phyloP scores from a whole-genome alignment of 163 green algal genomes.

The Chlorella variabilis region DNA sequence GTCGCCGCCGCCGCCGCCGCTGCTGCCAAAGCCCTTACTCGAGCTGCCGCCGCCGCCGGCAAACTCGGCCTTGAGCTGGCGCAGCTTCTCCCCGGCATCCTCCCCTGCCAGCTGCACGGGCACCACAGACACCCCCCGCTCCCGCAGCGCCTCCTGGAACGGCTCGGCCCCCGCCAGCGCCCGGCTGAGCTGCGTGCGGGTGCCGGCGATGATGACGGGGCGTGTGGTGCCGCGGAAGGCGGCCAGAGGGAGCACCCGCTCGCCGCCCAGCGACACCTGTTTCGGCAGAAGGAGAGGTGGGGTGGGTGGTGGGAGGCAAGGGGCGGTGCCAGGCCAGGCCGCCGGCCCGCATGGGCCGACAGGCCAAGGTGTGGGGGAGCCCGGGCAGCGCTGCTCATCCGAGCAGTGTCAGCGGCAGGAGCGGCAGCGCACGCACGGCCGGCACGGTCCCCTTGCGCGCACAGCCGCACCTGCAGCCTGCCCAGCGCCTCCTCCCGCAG shows the following conservation, averaged over 20 bases:
- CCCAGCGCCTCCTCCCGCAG: conserved; percentile 85
- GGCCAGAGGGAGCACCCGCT: conserved; percentile 73
- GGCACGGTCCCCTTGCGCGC: background rate
- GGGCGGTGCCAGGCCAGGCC: no score
- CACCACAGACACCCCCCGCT: conserved; percentile 72
- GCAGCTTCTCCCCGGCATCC: conserved; percentile 72
- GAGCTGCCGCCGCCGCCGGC: conserved; percentile 27
- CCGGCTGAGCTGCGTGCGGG: conserved; percentile 64
- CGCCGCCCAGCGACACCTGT: conserved; percentile 71
- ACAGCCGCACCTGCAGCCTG: conserved; percentile 69
- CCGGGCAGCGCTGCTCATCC: no score
- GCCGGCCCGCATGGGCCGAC: no score
- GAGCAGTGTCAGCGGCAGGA: background rate
- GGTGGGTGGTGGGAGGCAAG: no score
- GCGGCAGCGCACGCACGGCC: no score
- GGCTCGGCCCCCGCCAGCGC: conserved; percentile 66
- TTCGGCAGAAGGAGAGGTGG: no score
- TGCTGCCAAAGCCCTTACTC: conserved; percentile 26
- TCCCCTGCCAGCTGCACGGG: conserved; percentile 42
- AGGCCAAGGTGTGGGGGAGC: no score
- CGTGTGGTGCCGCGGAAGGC: conserved; percentile 75
- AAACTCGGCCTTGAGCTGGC: conserved; percentile 72
- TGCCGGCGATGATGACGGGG: conserved; percentile 82
- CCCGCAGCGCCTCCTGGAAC: conserved; percentile 60
- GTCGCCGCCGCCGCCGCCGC: background rate